Evolutionary conservation across 495 filamentous ascomycete genomes (phyloP).

Genomic region (Neurospora hispaniola): DNA sequence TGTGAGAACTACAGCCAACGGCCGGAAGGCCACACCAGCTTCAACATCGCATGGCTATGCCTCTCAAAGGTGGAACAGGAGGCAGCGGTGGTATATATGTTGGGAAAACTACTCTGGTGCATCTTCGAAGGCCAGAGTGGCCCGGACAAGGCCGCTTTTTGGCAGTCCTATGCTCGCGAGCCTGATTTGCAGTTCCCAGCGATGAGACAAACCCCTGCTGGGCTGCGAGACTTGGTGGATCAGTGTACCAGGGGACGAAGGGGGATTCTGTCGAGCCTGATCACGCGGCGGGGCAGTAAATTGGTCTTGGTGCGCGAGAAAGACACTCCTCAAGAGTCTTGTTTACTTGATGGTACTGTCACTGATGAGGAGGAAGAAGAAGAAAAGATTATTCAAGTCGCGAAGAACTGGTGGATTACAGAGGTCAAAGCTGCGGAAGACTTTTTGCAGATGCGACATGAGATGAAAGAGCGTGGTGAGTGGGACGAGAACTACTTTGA

Average conservation of each 20-base stretch:
- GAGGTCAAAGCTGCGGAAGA: constrained; percentile 32
- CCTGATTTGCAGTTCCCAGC: constrained; percentile 37
- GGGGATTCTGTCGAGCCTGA: constrained; percentile 20
- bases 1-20: constrained; percentile 22
- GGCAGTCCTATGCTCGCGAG: constrained; percentile 39
- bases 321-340: background rate
- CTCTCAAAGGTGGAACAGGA: constrained; percentile 34
- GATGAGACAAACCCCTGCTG: constrained; percentile 26
- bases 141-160: constrained; percentile 34
- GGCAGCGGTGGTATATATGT: constrained; percentile 41
- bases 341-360: background rate
- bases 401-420: constrained; percentile 28
- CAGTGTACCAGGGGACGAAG: constrained; percentile 34
- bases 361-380: background rate
- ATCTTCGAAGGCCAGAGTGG: constrained; percentile 40
- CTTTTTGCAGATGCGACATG: constrained; percentile 23
- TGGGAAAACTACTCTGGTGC: constrained; percentile 41
- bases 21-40: constrained; percentile 27
- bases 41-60: constrained; percentile 37
- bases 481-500: constrained; percentile 35
- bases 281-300: constrained; percentile 28
- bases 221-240: constrained; percentile 30
- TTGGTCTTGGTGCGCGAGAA: constrained; percentile 20
- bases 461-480: constrained; percentile 19
- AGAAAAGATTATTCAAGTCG: constrained; percentile 19